Evolutionary conservation across 1,139 yeast species (phyloP).

Genomic region (Saccharomyces hybrid): DNA sequence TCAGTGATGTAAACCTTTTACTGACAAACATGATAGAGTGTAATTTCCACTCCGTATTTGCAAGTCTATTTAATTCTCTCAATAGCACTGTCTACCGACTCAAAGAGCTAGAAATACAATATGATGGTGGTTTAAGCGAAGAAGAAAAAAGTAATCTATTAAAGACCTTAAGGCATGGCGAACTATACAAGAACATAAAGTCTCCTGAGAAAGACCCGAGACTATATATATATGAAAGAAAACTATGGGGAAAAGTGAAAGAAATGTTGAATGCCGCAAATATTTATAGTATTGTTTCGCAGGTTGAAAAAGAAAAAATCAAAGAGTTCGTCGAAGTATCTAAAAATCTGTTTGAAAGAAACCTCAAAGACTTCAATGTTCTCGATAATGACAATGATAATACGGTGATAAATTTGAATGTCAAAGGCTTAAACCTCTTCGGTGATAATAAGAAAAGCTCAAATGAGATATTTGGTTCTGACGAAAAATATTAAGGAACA

Average conservation of each 20-base stretch:
- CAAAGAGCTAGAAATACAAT: conserved; percentile 25
- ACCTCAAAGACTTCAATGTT: background rate
- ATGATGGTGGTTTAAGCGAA: conserved; percentile 10
- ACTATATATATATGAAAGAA: conserved; percentile 16
- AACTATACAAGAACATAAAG: conserved; percentile 8
- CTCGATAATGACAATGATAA: background rate
- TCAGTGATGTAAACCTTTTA: conserved; percentile 15
- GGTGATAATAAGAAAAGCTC: background rate
- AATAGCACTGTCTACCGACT: conserved; percentile 20
- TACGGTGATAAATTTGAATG: background rate
- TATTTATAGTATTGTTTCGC: background rate
- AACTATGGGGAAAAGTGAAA: conserved; percentile 14
- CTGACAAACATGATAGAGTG: conserved; percentile 15
- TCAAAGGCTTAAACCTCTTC: background rate
- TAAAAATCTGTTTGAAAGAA: background rate
- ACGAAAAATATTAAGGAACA: background rate
- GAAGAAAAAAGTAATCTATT: conserved; percentile 14
- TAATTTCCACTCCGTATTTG: conserved; percentile 12
- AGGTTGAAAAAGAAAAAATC: background rate
- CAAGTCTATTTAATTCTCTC: conserved; percentile 15
- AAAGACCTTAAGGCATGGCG: conserved; percentile 8
- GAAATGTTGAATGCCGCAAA: background rate
- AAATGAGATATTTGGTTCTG: background rate
- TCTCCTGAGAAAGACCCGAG: conserved; percentile 26
- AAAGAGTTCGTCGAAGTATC: background rate